phyloP scores from a whole-genome alignment of 495 filamentous ascomycete genomes.

The Penicillium arizonense region DNA sequence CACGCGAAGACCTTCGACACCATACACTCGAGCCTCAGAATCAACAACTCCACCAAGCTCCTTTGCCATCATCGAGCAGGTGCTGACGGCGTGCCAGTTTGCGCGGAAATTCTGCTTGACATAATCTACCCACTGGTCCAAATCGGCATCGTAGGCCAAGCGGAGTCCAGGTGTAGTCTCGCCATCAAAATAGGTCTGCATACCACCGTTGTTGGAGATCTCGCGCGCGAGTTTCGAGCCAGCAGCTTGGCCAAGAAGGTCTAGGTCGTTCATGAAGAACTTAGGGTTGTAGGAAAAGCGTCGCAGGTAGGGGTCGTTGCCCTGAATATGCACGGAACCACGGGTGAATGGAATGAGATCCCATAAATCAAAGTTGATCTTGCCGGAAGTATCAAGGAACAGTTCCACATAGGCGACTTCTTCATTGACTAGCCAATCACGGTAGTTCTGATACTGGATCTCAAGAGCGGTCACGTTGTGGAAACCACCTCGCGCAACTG shows the following conservation, averaged over 20 bases:
- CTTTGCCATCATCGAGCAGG: conserved; percentile 46
- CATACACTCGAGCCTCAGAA: conserved; percentile 40
- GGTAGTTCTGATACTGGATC: conserved; percentile 28
- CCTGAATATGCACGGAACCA: conserved; percentile 49
- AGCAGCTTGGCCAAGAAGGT: conserved; percentile 48
- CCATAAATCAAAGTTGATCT: conserved; percentile 38
- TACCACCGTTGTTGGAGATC: conserved; percentile 25
- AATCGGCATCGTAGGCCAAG: conserved; percentile 29
- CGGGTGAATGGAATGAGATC: conserved; percentile 51
- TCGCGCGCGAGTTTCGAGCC: conserved; percentile 48
- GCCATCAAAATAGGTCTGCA: conserved; percentile 29
- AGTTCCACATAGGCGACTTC: conserved; percentile 27
- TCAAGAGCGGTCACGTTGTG: conserved; percentile 25
- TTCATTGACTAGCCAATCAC: conserved; percentile 26
- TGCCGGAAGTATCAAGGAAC: conserved; percentile 29
- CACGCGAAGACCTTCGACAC: conserved; percentile 42
- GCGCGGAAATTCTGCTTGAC: conserved; percentile 26
- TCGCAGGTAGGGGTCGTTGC: conserved; percentile 31
- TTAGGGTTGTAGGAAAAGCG: conserved; percentile 48
- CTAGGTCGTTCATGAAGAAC: conserved; percentile 46
- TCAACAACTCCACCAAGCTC: conserved; percentile 51
- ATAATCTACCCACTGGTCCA: conserved; percentile 43
- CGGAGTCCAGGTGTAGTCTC: conserved; percentile 44
- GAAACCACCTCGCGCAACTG: conserved; percentile 26
- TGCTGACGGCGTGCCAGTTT: conserved; percentile 47